These are phyloP conservation scores for Oryza rufipogon DNA, from an alignment of 176 grass and related monocot species.

Conservation along the genomic window DNA sequence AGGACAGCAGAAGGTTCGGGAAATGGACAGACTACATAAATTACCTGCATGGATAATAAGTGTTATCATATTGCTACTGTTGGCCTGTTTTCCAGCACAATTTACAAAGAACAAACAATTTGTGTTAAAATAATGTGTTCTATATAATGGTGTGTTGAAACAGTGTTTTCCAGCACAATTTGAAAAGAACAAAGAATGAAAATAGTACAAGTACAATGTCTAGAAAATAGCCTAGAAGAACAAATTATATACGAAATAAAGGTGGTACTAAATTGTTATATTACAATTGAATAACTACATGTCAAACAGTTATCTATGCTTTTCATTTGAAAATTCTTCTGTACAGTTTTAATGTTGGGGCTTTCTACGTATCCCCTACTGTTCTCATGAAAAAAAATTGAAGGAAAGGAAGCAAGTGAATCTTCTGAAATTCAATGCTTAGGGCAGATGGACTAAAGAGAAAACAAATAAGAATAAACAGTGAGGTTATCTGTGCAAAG, in stretches of 20 bases:
- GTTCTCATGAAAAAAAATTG: background rate
- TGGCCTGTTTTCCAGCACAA: slow-evolving; percentile 22
- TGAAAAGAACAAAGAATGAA: background rate
- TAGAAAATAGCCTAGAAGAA: background rate
- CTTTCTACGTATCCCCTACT: background rate
- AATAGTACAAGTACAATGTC: slow-evolving; percentile 13
- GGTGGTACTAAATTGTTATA: slow-evolving; percentile 6
- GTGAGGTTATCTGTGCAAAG: slow-evolving; percentile 1
- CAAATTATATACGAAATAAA: slow-evolving; percentile 2
- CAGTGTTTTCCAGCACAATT: background rate
- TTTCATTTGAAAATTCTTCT: background rate
- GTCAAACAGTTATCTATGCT: background rate
- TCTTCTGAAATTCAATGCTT: background rate
- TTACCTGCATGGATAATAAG: slow-evolving; percentile 59
- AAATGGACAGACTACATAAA: slow-evolving; percentile 97
- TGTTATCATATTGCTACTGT: slow-evolving; percentile 14
- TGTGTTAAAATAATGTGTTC: background rate
- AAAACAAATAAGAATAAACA: slow-evolving; percentile 5
- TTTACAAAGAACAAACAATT: background rate
- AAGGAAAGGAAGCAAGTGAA: background rate
- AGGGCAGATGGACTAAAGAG: slow-evolving; percentile 13
- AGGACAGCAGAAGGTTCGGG: slow-evolving; percentile 81
- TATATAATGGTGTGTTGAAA: background rate
- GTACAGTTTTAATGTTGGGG: background rate
- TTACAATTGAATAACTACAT: slow-evolving; percentile 17